Base-by-base conservation (phyloP, 2,329 filamentous ascomycete species). In the Cadophora gregata region DNA sequence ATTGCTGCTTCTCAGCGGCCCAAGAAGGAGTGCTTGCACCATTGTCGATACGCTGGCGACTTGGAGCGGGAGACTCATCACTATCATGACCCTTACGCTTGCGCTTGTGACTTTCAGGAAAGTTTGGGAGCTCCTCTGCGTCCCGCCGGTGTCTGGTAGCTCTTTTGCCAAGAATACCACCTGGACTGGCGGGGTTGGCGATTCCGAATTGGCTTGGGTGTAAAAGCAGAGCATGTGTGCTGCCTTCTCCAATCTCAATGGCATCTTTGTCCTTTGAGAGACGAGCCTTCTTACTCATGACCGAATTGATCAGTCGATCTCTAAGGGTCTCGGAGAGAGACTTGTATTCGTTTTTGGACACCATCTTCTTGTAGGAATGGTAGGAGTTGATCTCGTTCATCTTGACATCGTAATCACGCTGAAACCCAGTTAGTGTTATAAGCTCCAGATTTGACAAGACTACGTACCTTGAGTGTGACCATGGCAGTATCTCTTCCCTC, bases 401-500 rank as follows among this genome's bases (percentile, higher is more conserved):
- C 75, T 88, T 88, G 72, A 87, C 85, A 59, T 89, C 86, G 75
- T 86, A 88, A 70, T 90, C 86, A 69, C 85, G 83, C 88, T 90
- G 72, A 36, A 55, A 56, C 42, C 33, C 31, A 47, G 31, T 73
- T 67, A 70, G 74, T 77, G 61, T 75, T 45, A 38, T 29, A 8
- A 27, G 4, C 24, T 1, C n/a, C 4, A 31, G 5, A 19, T 48
- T 50, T 27, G 64, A 63, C 66, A 47, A 51, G 33, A 67, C 24
- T 38, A 78, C 87, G 76, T 83, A 97, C 96, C 85, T 91, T 90
- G 71, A 97, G 86, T 75, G 90, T 87, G 7, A 91, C 90, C 76
- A 98, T 81, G 73, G 94, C 89, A 70, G 91, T 89, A 81, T 99
- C 96, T 73, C 93, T 88, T 75, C 93, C 87, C 79, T 98, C 94